A percentile compares a stretch with the other conserved stretches of the same genome.
phyloP scores from a whole-genome alignment of 257 asterid genomes.

The Fraxinus americana region DNA sequence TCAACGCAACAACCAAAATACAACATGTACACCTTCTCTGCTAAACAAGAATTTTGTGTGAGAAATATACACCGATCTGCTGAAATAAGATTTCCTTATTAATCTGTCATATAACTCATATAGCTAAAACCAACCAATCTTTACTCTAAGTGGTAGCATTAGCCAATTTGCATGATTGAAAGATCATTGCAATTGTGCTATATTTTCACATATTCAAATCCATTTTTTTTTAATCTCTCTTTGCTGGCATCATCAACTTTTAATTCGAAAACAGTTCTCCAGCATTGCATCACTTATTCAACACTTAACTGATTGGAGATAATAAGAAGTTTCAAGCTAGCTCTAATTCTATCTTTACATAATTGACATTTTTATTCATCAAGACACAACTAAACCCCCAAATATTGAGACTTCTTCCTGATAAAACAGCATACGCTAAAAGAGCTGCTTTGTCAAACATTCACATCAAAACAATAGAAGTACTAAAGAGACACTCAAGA shows the following conservation, averaged over 20 bases:
- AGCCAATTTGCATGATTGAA: neutral
- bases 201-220: neutral
- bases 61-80: neutral
- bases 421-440: neutral
- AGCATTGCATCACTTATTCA: slow-evolving; percentile 6
- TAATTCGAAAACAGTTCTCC: slow-evolving; percentile 7
- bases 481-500: too few species aligned
- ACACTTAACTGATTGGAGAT: slow-evolving; percentile 16
- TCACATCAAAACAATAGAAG: neutral
- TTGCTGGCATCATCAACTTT: slow-evolving; percentile 12
- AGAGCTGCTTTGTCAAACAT: slow-evolving; percentile 1
- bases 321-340: slow-evolving; percentile 8
- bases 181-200: neutral
- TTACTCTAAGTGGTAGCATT: neutral
- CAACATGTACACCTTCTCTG: too few species aligned
- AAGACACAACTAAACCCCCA: neutral
- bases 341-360: neutral
- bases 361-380: slow-evolving; percentile 7
- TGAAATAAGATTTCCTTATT: neutral
- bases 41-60: neutral
- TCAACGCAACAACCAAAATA: slow-evolving; percentile 1
- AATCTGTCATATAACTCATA: neutral
- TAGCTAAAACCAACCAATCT: neutral
- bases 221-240: neutral
- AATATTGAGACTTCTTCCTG: slow-evolving; percentile 8